Evolutionary conservation across 2,329 filamentous ascomycete genomes (phyloP), one percentile per base, ranked within the genome.

Genomic region (Colletotrichum spinosum): DNA sequence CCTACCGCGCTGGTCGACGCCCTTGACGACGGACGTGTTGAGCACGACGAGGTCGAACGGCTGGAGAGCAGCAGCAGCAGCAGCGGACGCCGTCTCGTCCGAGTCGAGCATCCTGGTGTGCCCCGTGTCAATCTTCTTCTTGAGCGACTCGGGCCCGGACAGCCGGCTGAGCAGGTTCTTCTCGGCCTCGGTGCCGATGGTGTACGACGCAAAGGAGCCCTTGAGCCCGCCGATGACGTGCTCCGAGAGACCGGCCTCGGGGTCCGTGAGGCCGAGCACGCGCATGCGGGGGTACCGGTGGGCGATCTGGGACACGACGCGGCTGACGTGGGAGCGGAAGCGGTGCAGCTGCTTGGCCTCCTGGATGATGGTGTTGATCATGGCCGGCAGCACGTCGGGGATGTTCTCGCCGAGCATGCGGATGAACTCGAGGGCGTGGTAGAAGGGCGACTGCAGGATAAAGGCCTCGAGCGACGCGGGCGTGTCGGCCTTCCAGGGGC

Each of bases 171-270:
- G 54, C 1, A 77, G 53, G 8, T 73, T 73, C 6, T 65, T 60
- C 13, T 55, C 52, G 6, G 71, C 69, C 60, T 76, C 68, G 39
- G 75, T 75, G 1, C 76, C 77, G 44, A 71, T 74, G 1, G 69
- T 73, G 60, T 78, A 79, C 2, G 65, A 60, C 6, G 50, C 33
- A 11, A 68, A 72, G 0, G 80, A 74, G 10, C 75, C 76, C 3
- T 80, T 82, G 4, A 79, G 81, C 1, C 82, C 82, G 9, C 78
- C 81, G 0, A 82, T 55, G 5, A 81, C 61, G 34, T 74, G 69
- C 45, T 72, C 69, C 0, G 72, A 72, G 38, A 82, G 66, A 13
- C 81, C 81, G 9, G 80, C 71, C 57, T 75, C 73, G 1, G 73
- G 67, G 7, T 77, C 75, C 0, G 75, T 74, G 2, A 83, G 62